Conservation (phyloP, 495 filamentous ascomycete genomes). For the Aspergillus nanangensis region DNA sequence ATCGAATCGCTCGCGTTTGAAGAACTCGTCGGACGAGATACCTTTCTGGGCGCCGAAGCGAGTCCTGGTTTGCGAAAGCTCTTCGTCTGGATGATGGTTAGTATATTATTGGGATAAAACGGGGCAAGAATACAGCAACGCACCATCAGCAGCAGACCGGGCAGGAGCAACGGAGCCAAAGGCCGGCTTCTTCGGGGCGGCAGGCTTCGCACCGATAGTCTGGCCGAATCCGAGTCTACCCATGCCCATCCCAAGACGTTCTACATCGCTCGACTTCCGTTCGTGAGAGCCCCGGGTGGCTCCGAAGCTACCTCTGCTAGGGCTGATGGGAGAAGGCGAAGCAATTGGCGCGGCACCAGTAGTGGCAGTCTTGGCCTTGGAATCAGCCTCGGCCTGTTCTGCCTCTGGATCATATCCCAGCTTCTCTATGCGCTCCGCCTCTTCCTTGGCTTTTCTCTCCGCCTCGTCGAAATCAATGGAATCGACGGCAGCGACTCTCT, state of each 20-base stretch:
- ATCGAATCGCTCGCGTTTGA: constrained; percentile 84
- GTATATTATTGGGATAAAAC: constrained; percentile 5
- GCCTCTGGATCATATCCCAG: constrained; percentile 96
- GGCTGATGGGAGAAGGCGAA: constrained; percentile 71
- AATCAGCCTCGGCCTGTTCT: constrained; percentile 59
- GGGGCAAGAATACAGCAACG: constrained; percentile 8
- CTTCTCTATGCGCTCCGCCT: constrained; percentile 93
- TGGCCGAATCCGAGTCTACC: constrained; percentile 87
- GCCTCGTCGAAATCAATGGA: constrained; percentile 94
- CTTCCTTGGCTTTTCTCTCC: constrained; percentile 94
- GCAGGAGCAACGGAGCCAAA: constrained; percentile 84
- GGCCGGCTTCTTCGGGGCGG: constrained; percentile 68
- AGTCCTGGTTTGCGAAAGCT: constrained; percentile 29
- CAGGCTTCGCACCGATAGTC: constrained; percentile 61
- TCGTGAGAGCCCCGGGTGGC: constrained; percentile 47
- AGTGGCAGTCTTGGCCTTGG: constrained; percentile 49
- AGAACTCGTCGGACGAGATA: constrained; percentile 97
- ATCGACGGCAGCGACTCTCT: constrained; percentile 74
- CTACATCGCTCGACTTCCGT: constrained; percentile 68
- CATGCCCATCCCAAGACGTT: constrained; percentile 89
- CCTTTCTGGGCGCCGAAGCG: constrained; percentile 86
- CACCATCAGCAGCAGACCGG: constrained; percentile 63
- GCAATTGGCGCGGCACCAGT: constrained; percentile 54
- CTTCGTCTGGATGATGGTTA: constrained; percentile 25
- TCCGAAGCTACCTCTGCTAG: constrained; percentile 57